Evolutionary conservation across 192 early-diverging fungal genomes (phyloP), one percentile per base, ranked within the genome.

Genomic region (Umbelopsis sp.): DNA sequence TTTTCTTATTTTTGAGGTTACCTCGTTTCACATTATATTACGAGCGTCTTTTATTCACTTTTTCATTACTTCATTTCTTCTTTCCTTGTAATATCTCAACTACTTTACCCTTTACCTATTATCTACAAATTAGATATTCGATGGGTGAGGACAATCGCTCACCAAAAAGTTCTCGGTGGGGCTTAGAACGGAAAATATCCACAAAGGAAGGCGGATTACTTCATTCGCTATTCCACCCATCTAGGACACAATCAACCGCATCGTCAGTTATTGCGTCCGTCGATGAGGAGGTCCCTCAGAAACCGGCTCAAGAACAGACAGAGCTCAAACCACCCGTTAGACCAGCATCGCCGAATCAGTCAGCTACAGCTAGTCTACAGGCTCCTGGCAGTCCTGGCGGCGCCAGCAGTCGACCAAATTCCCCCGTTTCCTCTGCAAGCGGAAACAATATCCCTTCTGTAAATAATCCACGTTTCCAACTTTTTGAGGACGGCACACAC

Each of bases 401-500:
- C 11, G 25, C 55, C 55, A 61, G 33, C 55, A 61, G 55, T 35
- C 27, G 55, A 61, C 55, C 55, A 13, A 61, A 16, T 13, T 61
- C 55, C 27, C 55, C 55, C 16, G 55, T 61, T 35, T 61, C 55
- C 1, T 61, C 55, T 16, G 30, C 25, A 15, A 30, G 55, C 55
- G 55, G 55, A 25, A 55, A 8, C 27, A 25, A 25, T 61, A 61
- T n/a, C 33, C 13, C 55, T 30, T 33, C 18, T 61, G 13, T 27
- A 12, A 66, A 46, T 46, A n/a, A 51, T 3, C 45, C 66, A 16
- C 78, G 78, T 35, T 80, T 80, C 46, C 74, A 80, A 46, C 9
- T 70, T 18, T 22, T 37, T 33, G 68, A 72, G 12, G 71, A 80
- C 41, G 74, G 78, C 3, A 70, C 66, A 16, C 78, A 80, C 71